A percentile compares a stretch with the other conserved stretches of the same genome.
phyloP scores from a whole-genome alignment of 2,329 filamentous ascomycete genomes.

The Atkinsonella texensis region DNA sequence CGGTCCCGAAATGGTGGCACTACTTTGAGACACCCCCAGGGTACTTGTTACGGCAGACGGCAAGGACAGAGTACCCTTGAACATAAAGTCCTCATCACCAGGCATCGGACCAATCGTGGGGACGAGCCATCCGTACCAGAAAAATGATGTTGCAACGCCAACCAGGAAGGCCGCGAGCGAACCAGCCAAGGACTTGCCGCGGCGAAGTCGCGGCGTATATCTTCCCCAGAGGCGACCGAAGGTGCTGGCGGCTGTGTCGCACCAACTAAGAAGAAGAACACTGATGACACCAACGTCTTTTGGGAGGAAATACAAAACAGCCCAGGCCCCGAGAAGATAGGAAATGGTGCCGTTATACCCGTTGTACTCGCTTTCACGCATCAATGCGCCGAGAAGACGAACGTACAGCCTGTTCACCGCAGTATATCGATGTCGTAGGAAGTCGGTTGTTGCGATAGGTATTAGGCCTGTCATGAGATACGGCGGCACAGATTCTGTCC shows the following conservation, averaged over 20 bases:
- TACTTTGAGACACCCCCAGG: slow-evolving; percentile 46
- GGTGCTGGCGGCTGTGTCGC: slow-evolving; percentile 91
- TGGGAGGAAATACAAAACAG: slow-evolving; percentile 73
- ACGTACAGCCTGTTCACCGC: slow-evolving; percentile 84
- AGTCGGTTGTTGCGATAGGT: slow-evolving; percentile 72
- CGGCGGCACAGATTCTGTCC: slow-evolving; percentile 68
- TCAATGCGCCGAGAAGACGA: slow-evolving; percentile 70
- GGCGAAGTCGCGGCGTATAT: slow-evolving; percentile 74
- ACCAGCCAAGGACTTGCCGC: slow-evolving; percentile 85
- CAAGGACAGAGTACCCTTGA: slow-evolving; percentile 62
- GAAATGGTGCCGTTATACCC: slow-evolving; percentile 97
- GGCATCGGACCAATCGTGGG: slow-evolving; percentile 54
- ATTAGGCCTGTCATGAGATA: slow-evolving; percentile 70
- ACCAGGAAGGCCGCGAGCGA: slow-evolving; percentile 73
- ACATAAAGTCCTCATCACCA: slow-evolving; percentile 64
- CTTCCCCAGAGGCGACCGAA: slow-evolving; percentile 83
- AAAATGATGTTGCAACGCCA: slow-evolving; percentile 68
- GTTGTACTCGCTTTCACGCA: slow-evolving; percentile 91
- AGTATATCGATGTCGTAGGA: slow-evolving; percentile 70
- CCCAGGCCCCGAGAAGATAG: slow-evolving; percentile 85
- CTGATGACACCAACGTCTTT: slow-evolving; percentile 89
- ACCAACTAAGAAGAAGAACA: slow-evolving; percentile 89
- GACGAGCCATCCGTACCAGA: slow-evolving; percentile 82
- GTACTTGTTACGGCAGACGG: slow-evolving; percentile 45
- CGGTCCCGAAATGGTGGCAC: slow-evolving; percentile 54